Evolutionary conservation across 192 early-diverging fungal genomes (phyloP).

Genomic region (Coemansia reversa): DNA sequence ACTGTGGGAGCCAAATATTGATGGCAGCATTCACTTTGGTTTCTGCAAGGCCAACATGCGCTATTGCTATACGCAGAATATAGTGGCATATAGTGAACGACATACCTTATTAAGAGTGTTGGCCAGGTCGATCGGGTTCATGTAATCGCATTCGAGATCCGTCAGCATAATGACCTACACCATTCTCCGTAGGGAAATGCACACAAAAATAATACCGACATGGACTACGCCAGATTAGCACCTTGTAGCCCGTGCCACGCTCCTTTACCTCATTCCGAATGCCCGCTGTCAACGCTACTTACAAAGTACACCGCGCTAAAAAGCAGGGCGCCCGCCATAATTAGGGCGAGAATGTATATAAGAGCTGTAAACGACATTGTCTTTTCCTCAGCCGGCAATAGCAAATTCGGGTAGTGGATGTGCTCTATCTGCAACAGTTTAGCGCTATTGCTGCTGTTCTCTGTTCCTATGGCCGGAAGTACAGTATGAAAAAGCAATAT

Average conservation of each 20-base stretch:
- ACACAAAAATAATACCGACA: too few species aligned
- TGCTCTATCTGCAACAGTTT: too few species aligned
- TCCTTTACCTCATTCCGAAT: too few species aligned
- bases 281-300: slow-evolving; percentile 8
- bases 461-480: too few species aligned
- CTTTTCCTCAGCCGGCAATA: too few species aligned
- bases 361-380: slow-evolving; percentile 47
- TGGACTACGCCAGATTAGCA: background rate
- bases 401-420: too few species aligned
- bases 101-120: slow-evolving; percentile 89
- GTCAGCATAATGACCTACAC: slow-evolving; percentile 72
- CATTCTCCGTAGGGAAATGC: too few species aligned
- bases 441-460: too few species aligned
- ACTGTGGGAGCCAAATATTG: too few species aligned
- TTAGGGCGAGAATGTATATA: slow-evolving; percentile 88
- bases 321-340: slow-evolving; percentile 87
- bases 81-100: slow-evolving; percentile 5
- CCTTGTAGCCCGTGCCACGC: too few species aligned
- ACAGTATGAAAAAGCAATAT: too few species aligned
- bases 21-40: too few species aligned
- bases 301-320: slow-evolving; percentile 95
- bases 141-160: slow-evolving; percentile 95
- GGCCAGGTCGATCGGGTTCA: slow-evolving; percentile 98
- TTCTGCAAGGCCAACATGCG: background rate
- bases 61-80: background rate